Conservation (phyloP, 495 filamentous ascomycete species). For the Trichodelitschia bisporula region DNA sequence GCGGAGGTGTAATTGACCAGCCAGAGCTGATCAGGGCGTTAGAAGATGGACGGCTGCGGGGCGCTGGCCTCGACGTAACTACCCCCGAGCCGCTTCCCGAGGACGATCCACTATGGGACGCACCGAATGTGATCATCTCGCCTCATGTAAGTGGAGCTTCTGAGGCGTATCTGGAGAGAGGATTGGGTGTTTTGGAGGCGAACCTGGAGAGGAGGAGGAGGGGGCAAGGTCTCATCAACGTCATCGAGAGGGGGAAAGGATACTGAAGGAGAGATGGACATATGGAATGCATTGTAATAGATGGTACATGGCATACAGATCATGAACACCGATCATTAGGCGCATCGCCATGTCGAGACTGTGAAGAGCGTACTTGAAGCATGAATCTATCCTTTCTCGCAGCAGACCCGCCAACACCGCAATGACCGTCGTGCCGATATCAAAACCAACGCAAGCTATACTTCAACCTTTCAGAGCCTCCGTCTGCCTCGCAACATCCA, state of each 20-base stretch:
- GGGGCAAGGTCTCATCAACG: slow-evolving; percentile 41
- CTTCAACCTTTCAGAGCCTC: too few species aligned
- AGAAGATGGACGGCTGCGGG: slow-evolving; percentile 27
- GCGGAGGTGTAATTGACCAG: slow-evolving; percentile 48
- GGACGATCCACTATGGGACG: slow-evolving; percentile 46
- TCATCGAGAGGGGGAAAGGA: slow-evolving; percentile 34
- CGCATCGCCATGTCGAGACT: too few species aligned
- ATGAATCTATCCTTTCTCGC: too few species aligned
- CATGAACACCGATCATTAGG: too few species aligned
- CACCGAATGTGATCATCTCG: slow-evolving; percentile 49
- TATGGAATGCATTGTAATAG: too few species aligned
- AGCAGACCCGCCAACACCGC: too few species aligned
- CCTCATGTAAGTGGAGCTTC: slow-evolving; percentile 53
- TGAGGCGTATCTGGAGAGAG: slow-evolving; percentile 29
- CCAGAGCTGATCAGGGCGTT: slow-evolving; percentile 40
- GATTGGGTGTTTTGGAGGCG: slow-evolving; percentile 30
- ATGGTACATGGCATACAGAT: too few species aligned
- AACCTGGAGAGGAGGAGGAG: slow-evolving; percentile 35
- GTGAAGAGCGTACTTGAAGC: too few species aligned
- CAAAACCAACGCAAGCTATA: too few species aligned
- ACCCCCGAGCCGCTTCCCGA: slow-evolving; percentile 61
- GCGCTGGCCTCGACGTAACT: slow-evolving; percentile 64
- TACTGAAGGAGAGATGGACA: too few species aligned
- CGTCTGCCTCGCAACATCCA: slow-evolving; percentile 18
- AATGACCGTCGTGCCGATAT: too few species aligned